phyloP scores from a whole-genome alignment of 2,329 filamentous ascomycete genomes.

The Rutstroemia sp. region DNA sequence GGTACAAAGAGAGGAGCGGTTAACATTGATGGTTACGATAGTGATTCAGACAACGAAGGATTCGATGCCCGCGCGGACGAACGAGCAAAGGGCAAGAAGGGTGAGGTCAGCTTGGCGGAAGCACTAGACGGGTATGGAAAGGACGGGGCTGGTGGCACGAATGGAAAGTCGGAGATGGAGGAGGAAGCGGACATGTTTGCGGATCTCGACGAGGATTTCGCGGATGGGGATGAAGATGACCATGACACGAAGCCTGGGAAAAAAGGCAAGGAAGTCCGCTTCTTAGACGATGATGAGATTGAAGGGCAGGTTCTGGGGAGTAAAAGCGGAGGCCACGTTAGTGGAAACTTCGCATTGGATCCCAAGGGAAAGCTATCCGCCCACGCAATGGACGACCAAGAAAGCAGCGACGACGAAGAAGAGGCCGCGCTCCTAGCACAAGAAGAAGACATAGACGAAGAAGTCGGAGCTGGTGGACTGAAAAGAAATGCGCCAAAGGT shows the following conservation, averaged over 20 bases:
- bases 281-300: constrained; percentile 56
- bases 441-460: constrained; percentile 74
- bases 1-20: constrained; percentile 87
- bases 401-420: constrained; percentile 55
- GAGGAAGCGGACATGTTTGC: constrained; percentile 85
- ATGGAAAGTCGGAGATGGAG: constrained; percentile 39
- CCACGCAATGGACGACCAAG: constrained; percentile 32
- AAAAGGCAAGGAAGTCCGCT: constrained; percentile 55
- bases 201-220: constrained; percentile 51
- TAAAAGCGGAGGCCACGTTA: constrained; percentile 63
- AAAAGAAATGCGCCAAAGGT: constrained; percentile 91
- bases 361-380: constrained; percentile 38
- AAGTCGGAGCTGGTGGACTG: constrained; percentile 81
- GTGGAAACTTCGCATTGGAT: constrained; percentile 52
- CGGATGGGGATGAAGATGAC: constrained; percentile 46
- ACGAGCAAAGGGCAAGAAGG: constrained; percentile 38
- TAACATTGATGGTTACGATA: constrained; percentile 95
- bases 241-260: constrained; percentile 45
- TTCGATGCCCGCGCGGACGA: constrained; percentile 69
- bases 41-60: constrained; percentile 85
- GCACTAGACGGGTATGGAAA: constrained; percentile 47
- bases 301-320: constrained; percentile 71
- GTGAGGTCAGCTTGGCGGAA: constrained; percentile 43
- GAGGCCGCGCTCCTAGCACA: constrained; percentile 68
- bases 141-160: constrained; percentile 25